Evolutionary conservation across 2,329 filamentous ascomycete genomes (phyloP), one percentile per base, ranked within the genome.

Genomic region (Coniochaeta ligniaria): DNA sequence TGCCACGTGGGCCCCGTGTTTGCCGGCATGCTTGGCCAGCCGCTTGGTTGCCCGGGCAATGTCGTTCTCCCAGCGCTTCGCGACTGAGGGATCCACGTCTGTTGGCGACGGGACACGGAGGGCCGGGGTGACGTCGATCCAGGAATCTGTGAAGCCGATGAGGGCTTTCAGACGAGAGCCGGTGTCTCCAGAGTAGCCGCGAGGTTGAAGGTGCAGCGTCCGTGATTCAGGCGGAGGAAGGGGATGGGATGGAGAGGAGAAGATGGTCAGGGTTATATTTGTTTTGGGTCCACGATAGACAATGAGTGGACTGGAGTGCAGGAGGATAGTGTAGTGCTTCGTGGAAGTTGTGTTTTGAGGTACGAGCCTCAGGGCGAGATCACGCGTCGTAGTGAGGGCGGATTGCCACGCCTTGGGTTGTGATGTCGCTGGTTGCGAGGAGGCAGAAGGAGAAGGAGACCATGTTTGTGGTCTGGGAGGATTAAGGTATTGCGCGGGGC

Each of bases 81-180:
- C 88, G 38, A 89, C 85, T 0, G 73, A 74, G 1, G 77, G 74
- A 0, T 80, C 74, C 1, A 90, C 67, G 55, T 86, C 79, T 0
- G 80, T 74, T 0, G 77, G 66, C 12, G 31, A 35, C 0, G 70
- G 67, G 0, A 82, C 77, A 24, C 76, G 75, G 1, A 77, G 71
- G 0, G 75, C 75, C 0, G 88, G 88, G 0, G 88, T 91, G 2
- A 90, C 87, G 61, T 91, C 81, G 14, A 90, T 75, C 88, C 88
- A 91, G 66, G 75, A 78, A 8, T 79, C 77, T 14, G 79, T 83
- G 0, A 81, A 78, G 8, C 86, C 82, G 38, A 90, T 73, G 1
- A 90, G 70, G 0, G 86, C 82, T 68, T 88, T 88, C 31, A 86
- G 74, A 7, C 80, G 79, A 83, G 91, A 88, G 20, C 88, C 88